Evolutionary conservation across 148 eudicot genomes (phyloP).

Genomic region (Rhododendron williamsianum): DNA sequence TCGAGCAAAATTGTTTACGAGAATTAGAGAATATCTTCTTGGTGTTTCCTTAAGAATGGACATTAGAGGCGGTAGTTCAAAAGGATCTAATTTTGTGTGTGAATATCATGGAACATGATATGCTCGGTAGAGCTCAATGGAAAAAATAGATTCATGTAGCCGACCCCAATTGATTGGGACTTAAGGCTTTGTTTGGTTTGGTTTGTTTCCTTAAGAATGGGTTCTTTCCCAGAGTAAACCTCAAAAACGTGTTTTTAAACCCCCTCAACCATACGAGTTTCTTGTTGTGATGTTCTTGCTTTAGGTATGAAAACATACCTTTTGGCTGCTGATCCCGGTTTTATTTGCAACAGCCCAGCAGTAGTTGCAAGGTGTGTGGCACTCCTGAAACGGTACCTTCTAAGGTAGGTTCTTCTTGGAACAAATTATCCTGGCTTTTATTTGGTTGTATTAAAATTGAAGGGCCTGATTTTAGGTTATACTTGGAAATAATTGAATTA

Average conservation of each 20-base stretch:
- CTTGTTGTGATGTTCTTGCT: constrained; percentile 2
- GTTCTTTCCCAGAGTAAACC: not conserved
- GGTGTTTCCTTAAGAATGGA: not conserved
- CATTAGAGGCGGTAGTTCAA: not conserved
- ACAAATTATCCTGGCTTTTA: not conserved
- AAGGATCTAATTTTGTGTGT: not conserved
- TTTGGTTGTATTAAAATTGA: not conserved
- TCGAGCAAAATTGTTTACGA: not conserved
- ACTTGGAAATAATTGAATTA: not conserved
- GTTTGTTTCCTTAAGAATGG: not conserved
- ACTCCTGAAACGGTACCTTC: constrained; percentile 77
- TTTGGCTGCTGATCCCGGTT: constrained; percentile 15
- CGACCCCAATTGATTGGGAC: not conserved
- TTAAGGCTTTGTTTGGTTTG: not conserved
- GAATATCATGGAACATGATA: not conserved
- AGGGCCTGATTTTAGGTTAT: not conserved
- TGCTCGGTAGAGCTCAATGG: not conserved
- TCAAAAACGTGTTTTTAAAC: not conserved
- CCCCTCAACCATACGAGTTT: not conserved
- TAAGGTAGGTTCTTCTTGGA: constrained; percentile 46
- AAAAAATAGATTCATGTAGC: not conserved
- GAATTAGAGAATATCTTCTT: not conserved
- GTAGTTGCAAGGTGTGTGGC: constrained; percentile 92
- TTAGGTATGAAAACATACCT: not conserved
- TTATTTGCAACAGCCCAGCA: constrained; percentile 72